A percentile compares a stretch with the other conserved stretches of the same genome.
Conservation (phyloP, 441 rosid species). For the Syzygium malaccense region DNA sequence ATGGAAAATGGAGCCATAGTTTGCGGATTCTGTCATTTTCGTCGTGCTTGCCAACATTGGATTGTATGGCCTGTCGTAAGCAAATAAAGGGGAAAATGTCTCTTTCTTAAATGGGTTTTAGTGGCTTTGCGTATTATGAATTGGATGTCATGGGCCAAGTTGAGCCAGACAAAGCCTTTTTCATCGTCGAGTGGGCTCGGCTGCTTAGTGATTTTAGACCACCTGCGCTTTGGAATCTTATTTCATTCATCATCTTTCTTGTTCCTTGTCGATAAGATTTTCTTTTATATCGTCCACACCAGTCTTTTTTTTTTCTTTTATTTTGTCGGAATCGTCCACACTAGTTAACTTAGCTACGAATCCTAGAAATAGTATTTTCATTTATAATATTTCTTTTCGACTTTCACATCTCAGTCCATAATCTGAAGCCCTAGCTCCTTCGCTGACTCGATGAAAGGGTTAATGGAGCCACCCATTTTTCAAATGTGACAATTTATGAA, state of each 20-base stretch:
- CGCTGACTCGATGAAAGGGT: accelerated
- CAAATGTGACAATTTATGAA: neutral
- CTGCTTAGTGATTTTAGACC: neutral
- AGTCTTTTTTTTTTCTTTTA: too few relatives aligned
- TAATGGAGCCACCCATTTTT: neutral
- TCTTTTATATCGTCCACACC: neutral
- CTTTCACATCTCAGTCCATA: neutral
- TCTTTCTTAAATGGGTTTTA: neutral
- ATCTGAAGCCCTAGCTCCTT: neutral
- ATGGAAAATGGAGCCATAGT: neutral
- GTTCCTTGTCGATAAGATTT: neutral
- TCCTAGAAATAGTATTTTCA: neutral
- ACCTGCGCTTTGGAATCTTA: neutral
- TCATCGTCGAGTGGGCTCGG: neutral
- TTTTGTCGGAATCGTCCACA: neutral
- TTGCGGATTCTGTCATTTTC: neutral
- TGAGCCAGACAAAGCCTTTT: neutral
- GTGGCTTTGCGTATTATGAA: neutral
- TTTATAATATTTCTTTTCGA: neutral
- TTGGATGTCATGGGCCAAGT: neutral
- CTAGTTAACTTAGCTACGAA: neutral
- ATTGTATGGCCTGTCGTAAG: neutral
- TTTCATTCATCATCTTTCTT: neutral
- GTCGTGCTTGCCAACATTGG: neutral
- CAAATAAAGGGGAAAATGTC: neutral